phyloP scores from a whole-genome alignment of 108 stramenopile genomes.

The Nitzschia sp. region DNA sequence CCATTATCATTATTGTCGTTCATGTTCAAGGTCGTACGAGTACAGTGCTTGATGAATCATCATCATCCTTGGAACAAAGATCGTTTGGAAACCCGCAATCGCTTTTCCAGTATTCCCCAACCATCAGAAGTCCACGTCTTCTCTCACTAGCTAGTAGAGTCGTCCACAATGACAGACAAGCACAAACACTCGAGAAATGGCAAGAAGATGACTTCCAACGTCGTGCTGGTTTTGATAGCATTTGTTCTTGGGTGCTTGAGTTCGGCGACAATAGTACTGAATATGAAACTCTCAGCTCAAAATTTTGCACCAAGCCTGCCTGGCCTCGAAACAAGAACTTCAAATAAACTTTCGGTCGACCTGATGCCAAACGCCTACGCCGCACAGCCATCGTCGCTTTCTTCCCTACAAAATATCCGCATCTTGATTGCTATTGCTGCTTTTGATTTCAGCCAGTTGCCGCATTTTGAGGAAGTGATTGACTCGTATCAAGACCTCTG shows the following conservation, averaged over 20 bases:
- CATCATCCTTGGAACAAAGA: too few relatives aligned
- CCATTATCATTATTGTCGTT: too few relatives aligned
- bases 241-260: constrained; percentile 48
- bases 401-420: constrained; percentile 38
- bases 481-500: constrained; percentile 79
- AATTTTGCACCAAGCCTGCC: neutral
- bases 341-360: neutral
- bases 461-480: constrained; percentile 82
- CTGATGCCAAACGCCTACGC: neutral
- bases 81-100: too few relatives aligned
- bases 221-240: constrained; percentile 16
- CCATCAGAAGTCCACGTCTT: too few relatives aligned
- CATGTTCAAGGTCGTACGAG: too few relatives aligned
- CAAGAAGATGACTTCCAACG: neutral
- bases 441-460: constrained; percentile 80
- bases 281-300: neutral
- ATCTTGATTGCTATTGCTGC: constrained; percentile 77
- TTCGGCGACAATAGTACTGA: constrained; percentile 34
- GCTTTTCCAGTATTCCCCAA: too few relatives aligned
- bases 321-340: neutral
- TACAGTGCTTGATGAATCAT: too few relatives aligned
- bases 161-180: too few relatives aligned
- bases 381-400: neutral
- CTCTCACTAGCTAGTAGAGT: too few relatives aligned
- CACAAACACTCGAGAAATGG: too few relatives aligned